phyloP scores from a whole-genome alignment of 495 filamentous ascomycete species.

The Penicillium paradoxum region DNA sequence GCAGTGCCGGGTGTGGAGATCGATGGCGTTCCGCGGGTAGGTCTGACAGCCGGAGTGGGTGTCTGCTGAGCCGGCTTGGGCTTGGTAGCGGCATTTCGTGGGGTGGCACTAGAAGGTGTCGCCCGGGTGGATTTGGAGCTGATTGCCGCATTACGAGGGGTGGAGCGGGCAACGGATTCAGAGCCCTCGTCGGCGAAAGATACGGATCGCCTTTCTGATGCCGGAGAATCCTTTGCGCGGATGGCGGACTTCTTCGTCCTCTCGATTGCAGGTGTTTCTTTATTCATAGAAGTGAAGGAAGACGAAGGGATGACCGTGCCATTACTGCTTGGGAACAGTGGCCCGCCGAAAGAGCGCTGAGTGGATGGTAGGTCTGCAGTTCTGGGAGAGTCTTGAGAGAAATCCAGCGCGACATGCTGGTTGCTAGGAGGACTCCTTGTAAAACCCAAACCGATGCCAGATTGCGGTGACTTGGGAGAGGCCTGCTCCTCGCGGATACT shows the following conservation, averaged over 20 bases:
- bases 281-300: neutral
- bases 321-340: neutral
- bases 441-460: slow-evolving; percentile 30
- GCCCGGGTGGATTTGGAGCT: neutral
- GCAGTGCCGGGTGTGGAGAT: neutral
- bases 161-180: slow-evolving; percentile 4
- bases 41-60: neutral
- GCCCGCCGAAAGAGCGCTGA: neutral
- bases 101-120: neutral
- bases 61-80: neutral
- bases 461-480: neutral
- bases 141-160: neutral
- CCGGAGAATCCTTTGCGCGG: slow-evolving; percentile 17
- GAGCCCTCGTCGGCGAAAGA: slow-evolving; percentile 20
- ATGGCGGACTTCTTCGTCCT: slow-evolving; percentile 22
- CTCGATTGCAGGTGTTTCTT: slow-evolving; percentile 4
- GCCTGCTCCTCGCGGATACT: slow-evolving; percentile 7
- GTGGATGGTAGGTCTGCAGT: neutral
- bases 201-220: slow-evolving; percentile 23
- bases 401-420: neutral
- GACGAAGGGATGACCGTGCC: neutral
- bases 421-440: slow-evolving; percentile 26
- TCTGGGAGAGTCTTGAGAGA: neutral
- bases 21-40: neutral
- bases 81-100: neutral